phyloP scores from a whole-genome alignment of 305 asterid species.

The Fraxinus paxiana region DNA sequence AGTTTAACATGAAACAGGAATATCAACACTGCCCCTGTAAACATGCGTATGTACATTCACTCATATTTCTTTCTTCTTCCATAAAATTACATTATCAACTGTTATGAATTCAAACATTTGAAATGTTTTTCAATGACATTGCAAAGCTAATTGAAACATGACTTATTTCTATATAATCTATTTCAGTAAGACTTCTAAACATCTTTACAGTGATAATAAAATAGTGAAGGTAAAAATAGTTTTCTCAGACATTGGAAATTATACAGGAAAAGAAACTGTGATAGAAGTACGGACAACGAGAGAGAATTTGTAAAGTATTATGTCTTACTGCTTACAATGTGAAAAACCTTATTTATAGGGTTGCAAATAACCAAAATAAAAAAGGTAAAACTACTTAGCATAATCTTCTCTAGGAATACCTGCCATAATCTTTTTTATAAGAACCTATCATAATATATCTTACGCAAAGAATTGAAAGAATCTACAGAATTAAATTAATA shows the following conservation, averaged over 20 bases:
- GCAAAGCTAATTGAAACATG: not conserved
- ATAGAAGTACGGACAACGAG: not conserved
- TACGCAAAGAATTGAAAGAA: not conserved
- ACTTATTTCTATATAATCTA: not conserved
- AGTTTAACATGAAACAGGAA: not conserved
- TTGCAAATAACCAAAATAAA: not conserved
- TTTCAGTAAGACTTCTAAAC: not conserved
- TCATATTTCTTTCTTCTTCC: not conserved
- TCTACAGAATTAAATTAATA: too few species aligned
- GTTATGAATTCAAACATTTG: not conserved
- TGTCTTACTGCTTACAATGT: not conserved
- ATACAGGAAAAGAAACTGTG: not conserved
- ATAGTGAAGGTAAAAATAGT: not conserved
- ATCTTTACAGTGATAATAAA: not conserved
- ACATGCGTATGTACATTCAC: not conserved
- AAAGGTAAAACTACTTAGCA: not conserved
- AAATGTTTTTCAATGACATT: not conserved
- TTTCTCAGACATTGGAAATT: not conserved
- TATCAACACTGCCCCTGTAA: not conserved
- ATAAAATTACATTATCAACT: not conserved
- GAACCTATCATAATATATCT: not conserved
- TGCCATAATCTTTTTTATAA: not conserved
- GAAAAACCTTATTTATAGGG: not conserved
- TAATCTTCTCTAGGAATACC: not conserved
- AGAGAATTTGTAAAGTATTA: not conserved